Base-by-base conservation (phyloP, 148 eudicot genomes). In the Pharnaceum exiguum region DNA sequence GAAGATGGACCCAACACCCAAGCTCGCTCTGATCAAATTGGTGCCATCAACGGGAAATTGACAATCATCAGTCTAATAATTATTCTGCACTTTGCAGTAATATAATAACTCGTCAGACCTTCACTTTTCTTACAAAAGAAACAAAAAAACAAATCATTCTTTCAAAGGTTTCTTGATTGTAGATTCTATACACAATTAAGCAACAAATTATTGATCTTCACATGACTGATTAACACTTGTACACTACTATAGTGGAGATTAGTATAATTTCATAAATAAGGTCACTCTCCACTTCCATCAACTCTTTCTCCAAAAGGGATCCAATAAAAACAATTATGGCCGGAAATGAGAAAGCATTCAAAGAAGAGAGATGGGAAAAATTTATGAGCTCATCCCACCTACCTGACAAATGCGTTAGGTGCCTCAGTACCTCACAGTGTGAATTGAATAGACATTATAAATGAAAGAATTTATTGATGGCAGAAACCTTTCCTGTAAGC, bases 351-450 rank as follows among this genome's bases (percentile, higher is more conserved):
- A 53, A 31, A 53, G 68, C 28, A 42, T 63, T 63, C 25, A 43
- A 55, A 33, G 6, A 32, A 23, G 13, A 36, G 45, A 63, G 45
- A 9, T 2, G 4, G 61, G 5, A 46, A n/a, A n/a, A n/a, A 21
- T 52, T 22, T 23, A 65, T 65, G 69, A 54, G 54, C 5, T 55
- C 60, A 44, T 23, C 69, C 37, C 61, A 65, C 69, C 60, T 33
- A 55, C 53, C 68, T 45, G 54, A 55, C 43, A 44, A 23, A 15
- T 1, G 28, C 61, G 55, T 65, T 65, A 1, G 25, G 57, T 50
- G 57, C 56, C 18, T 26, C 43, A 10, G n/a, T 57, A 51, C 44
- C 28, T 52, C 42, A 55, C 46, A 21, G 21, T 42, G 43, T 63
- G 51, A 23, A 53, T 9, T 11, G 22, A 30, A 44, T 40, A 53